A percentile compares a stretch with the other conserved stretches of the same genome.
Evolutionary conservation across 805 yeast genomes (phyloP).

Genomic region (Yamadazyma nakazawae): DNA sequence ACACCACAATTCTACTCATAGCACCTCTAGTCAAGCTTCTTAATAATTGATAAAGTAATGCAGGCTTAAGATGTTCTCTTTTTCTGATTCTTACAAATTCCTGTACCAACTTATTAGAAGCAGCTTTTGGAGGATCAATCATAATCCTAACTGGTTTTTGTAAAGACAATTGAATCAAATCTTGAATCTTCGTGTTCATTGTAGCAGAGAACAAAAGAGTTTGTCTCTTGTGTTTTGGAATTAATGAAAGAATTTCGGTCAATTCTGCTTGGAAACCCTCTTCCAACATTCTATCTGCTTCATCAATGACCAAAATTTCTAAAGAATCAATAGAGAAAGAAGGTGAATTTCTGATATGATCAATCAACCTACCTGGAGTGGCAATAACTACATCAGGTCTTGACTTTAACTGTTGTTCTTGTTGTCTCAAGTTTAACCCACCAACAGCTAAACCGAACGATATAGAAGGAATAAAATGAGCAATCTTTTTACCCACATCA

Average conservation of each 20-base stretch:
- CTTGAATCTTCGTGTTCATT: conserved; percentile 91
- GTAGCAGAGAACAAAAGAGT: conserved; percentile 95
- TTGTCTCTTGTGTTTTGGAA: conserved; percentile 86
- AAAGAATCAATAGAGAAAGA: conserved; percentile 87
- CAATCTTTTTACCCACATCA: conserved; percentile 87
- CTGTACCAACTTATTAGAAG: conserved; percentile 85
- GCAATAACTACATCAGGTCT: conserved; percentile 97
- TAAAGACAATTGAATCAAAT: conserved; percentile 80
- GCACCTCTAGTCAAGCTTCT: conserved; percentile 60
- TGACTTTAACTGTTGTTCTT: conserved; percentile 87
- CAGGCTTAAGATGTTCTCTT: conserved; percentile 80
- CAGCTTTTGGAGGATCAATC: conserved; percentile 95
- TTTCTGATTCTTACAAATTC: conserved; percentile 94
- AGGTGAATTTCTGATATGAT: conserved; percentile 93
- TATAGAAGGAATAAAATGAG: conserved; percentile 68
- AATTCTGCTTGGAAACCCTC: conserved; percentile 97
- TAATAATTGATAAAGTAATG: conserved; percentile 70
- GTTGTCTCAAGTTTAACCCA: conserved; percentile 92
- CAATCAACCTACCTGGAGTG: conserved; percentile 98
- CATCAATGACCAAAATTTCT: conserved; percentile 91
- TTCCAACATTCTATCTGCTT: conserved; percentile 98
- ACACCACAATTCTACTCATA: conserved; percentile 77
- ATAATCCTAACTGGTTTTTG: conserved; percentile 89
- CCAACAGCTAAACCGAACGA: conserved; percentile 97
- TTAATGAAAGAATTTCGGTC: conserved; percentile 79